These are phyloP conservation scores for Mycogone perniciosa DNA, from an alignment of 2,329 filamentous ascomycete species.

Conservation along the genomic window DNA sequence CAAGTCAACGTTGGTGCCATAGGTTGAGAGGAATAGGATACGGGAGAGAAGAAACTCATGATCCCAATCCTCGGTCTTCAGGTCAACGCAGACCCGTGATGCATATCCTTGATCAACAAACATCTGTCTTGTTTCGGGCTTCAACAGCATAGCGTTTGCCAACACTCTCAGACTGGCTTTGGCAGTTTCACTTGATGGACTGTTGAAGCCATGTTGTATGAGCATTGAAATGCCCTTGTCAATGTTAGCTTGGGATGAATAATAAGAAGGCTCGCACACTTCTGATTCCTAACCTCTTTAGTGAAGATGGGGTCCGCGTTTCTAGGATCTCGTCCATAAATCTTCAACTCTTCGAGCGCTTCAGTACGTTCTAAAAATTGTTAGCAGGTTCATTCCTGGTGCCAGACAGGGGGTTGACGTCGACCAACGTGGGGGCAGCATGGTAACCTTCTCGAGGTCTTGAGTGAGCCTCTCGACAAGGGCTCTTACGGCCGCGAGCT, in stretches of 20 bases:
- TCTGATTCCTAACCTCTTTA: conserved; percentile 50
- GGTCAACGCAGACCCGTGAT: conserved; percentile 59
- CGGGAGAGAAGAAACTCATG: conserved; percentile 71
- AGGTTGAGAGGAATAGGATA: conserved; percentile 39
- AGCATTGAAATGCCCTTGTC: conserved; percentile 64
- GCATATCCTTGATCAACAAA: conserved; percentile 43
- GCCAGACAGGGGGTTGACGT: conserved; percentile 1
- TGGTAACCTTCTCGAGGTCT: conserved; percentile 54
- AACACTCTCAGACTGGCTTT: conserved; percentile 75
- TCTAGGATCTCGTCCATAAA: conserved; percentile 55
- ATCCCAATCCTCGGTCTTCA: conserved; percentile 69
- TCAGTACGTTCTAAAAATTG: conserved; percentile 51
- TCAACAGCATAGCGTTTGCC: conserved; percentile 64
- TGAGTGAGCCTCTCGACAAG: conserved; percentile 56
- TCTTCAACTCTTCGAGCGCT: conserved; percentile 63
- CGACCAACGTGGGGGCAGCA: conserved; percentile 53
- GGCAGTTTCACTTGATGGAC: conserved; percentile 54
- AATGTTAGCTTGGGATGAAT: conserved; percentile 2
- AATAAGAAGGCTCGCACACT: background rate
- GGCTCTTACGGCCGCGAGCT: conserved; percentile 60
- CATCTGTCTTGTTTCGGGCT: conserved; percentile 37
- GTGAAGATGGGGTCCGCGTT: conserved; percentile 80
- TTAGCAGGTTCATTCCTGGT: background rate
- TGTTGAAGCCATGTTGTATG: conserved; percentile 65
- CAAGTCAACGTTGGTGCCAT: conserved; percentile 43